Base-by-base conservation (phyloP, 345 rosid species). In the Euphorbia lathyris region DNA sequence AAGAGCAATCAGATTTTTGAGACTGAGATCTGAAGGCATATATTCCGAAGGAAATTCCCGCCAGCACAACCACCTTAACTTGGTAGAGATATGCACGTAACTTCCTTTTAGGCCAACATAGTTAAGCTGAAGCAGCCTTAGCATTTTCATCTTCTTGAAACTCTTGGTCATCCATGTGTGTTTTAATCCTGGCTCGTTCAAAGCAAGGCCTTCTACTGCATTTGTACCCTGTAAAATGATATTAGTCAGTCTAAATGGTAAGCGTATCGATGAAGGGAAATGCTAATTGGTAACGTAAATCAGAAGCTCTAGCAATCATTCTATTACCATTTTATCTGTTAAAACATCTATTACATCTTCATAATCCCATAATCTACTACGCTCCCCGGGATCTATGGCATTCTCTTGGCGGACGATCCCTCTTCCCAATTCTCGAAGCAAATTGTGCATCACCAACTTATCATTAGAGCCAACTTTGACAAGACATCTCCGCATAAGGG, bases 391-490 rank as follows among this genome's bases (percentile, higher is more conserved):
- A 40, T 74, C 67, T 3, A 0, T n/a, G 9, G 32, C 16, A 63
- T 20, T 29, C 48, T 58, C 55, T 22, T 63, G 38, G 3, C 66
- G 74, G 45, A 75, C 82, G 43, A 72, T 59, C 9, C 65, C 68
- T 57, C 82, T 72, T 23, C 79, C 82, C 69, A 79, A 45, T 25
- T 72, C 77, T 13, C 70, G 70, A 3, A 68, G 52, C 69, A 66
- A 58, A 69, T 63, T 61, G 61, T 75, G 78, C 78, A 75, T 70
- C 26, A 1, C 7, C 20, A 75, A 17, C 61, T 26, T 64, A 13
- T 76, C 56, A 9, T 26, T 11, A 50, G 5, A 2, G 19, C 16
- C 53, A 25, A 73, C 42, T 19, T 59, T 59, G 19, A 73, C 42
- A 17, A 73, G 73, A 30, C 61, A 57, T 50, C 58, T 65, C 6